These are phyloP conservation scores for Pseudonitzschia delicatissima DNA, from an alignment of 108 stramenopile species.

Conservation along the genomic window DNA sequence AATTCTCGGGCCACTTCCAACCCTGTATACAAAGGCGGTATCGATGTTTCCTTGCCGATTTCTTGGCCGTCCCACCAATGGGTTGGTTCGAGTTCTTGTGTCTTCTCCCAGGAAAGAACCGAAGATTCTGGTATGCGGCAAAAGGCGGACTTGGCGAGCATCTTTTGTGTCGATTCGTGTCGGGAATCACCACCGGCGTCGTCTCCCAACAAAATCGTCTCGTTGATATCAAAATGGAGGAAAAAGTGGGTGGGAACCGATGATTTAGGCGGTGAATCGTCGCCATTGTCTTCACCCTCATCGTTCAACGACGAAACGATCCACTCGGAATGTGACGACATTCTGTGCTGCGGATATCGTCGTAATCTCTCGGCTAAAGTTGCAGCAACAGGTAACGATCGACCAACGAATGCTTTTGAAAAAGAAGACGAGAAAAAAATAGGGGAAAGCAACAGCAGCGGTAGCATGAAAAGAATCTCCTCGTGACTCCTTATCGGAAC, in stretches of 20 bases:
- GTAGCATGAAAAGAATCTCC: too few species aligned
- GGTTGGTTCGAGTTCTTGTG: conserved; percentile 47
- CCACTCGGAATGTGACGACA: conserved; percentile 4
- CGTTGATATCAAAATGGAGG: conserved; percentile 83
- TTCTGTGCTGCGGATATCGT: too few species aligned
- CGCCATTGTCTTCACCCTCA: not conserved
- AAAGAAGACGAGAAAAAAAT: too few species aligned
- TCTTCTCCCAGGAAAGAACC: conserved; percentile 24
- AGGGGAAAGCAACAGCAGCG: too few species aligned
- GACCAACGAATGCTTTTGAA: too few species aligned
- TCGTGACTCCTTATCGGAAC: too few species aligned
- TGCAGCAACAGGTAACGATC: too few species aligned
- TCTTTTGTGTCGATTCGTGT: conserved; percentile 71
- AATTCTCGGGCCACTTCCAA: conserved; percentile 62
- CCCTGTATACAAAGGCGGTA: conserved; percentile 75
- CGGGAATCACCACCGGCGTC: conserved; percentile 79
- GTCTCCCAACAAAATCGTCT: conserved; percentile 82
- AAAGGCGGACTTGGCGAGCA: conserved; percentile 84
- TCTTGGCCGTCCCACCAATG: conserved; percentile 84
- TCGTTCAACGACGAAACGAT: conserved; percentile 12
- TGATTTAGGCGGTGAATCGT: too few species aligned
- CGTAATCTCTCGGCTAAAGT: too few species aligned
- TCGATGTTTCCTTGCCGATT: conserved; percentile 25
- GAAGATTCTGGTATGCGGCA: conserved; percentile 38
- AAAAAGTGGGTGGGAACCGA: conserved; percentile 28